Evolutionary conservation across 164 flowering plant genomes (phyloP).

Genomic region (Vitis rotundifolia): DNA sequence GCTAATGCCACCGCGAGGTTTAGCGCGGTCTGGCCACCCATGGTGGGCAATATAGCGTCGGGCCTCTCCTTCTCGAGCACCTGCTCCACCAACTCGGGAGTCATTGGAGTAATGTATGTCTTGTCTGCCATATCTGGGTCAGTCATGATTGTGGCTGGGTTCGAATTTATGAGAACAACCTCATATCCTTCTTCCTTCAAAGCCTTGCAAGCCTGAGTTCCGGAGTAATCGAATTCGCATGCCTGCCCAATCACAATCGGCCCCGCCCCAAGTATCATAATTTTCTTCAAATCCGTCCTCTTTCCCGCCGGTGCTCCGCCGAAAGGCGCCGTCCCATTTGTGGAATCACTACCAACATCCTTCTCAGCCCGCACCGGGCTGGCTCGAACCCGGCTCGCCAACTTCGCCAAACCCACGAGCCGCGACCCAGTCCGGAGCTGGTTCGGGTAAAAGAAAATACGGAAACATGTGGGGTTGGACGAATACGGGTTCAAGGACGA

Average conservation of each 20-base stretch:
- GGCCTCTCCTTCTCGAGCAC: conserved; percentile 89
- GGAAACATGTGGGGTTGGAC: conserved; percentile 1
- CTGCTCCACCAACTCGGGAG: conserved; percentile 85
- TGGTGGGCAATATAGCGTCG: conserved; percentile 93
- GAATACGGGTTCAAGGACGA: conserved; percentile 2
- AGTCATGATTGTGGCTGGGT: conserved; percentile 99
- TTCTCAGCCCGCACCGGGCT: conserved; percentile 15
- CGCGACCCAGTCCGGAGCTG: not conserved
- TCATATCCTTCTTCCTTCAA: conserved; percentile 92
- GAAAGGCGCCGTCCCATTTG: not conserved
- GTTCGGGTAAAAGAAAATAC: conserved; percentile 17
- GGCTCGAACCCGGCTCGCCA: not conserved
- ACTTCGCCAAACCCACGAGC: not conserved
- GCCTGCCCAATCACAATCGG: conserved; percentile 99
- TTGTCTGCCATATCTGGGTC: conserved; percentile 89
- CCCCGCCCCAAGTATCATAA: conserved; percentile 92
- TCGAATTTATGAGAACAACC: conserved; percentile 83
- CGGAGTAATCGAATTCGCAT: conserved; percentile 97
- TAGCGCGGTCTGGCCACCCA: conserved; percentile 98
- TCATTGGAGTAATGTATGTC: conserved; percentile 91
- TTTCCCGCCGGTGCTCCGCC: conserved; percentile 38
- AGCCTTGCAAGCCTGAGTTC: conserved; percentile 95
- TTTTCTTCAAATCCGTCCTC: conserved; percentile 87
- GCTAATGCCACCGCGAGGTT: conserved; percentile 93
- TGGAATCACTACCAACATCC: too few relatives aligned